Evolutionary conservation across 1,284 basidiomycete genomes (phyloP), one percentile per base, ranked within the genome.

Genomic region (Erythrobasidium hasegawianum): DNA sequence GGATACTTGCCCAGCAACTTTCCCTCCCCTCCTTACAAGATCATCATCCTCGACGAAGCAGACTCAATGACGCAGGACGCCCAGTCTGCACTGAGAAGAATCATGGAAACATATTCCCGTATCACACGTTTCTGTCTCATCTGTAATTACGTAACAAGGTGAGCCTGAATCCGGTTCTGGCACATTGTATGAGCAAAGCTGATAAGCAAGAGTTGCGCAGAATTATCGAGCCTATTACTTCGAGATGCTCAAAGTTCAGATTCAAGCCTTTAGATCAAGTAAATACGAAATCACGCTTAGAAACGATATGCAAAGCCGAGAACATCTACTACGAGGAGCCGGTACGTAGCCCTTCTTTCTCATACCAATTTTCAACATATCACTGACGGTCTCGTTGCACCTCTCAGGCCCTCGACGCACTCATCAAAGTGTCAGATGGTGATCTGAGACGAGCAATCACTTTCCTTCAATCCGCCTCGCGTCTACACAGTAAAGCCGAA

Each of bases 21-120:
- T 75, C 94, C 95, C 26, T 97, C 90, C 75, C 96, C 96, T 33
- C 95, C 96, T 0, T 99, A 92, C 82, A 99, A 99, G 78, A 96
- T 99, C 73, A 89, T 99, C 76, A 97, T 99, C 70, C 84, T 99
- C 20, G 96, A 99, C 75, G 96, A 99, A 80, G 96, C 96, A 41
- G 96, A 99, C 77, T 95, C 91, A 13, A 99, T 99, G 95, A 99
- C 95, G 7, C 96, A 98, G 78, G 95, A 98, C 76, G 95, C 95
- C 1, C 95, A 99, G 78, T 92, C 88, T 55, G 95, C 95, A 0
- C 80, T 99, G 49, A 84, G 95, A 56, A 85, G 96, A 22, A 98
- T 98, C 75, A 99, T 99, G 96, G 96, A 99, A 79, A 94, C 87
- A 39, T 94, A 98, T 75, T 92, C 91, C 7, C 84, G 88, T 57